These are phyloP conservation scores for Cryptosporidium xiaoi DNA, from an alignment of 169 alveolate genomes.

Conservation along the genomic window DNA sequence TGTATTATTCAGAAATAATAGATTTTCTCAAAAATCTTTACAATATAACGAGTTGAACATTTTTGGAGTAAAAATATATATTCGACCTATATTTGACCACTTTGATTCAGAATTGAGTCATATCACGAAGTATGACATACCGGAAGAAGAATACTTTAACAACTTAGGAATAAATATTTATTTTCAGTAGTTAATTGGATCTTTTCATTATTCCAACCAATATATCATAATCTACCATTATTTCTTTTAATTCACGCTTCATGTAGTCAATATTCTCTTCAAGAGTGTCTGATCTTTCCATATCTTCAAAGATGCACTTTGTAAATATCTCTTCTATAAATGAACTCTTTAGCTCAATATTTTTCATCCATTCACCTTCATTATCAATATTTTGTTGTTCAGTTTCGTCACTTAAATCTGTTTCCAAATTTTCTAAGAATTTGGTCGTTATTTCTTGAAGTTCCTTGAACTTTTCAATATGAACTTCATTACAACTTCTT, in stretches of 20 bases:
- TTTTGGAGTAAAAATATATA: conserved; percentile 6
- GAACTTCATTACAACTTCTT: background rate
- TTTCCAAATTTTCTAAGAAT: background rate
- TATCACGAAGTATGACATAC: background rate
- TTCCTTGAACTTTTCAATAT: background rate
- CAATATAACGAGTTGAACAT: conserved; percentile 25
- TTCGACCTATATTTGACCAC: conserved; percentile 21
- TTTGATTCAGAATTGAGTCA: background rate
- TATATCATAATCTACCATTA: background rate
- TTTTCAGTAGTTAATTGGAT: background rate
- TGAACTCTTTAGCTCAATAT: background rate
- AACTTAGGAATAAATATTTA: conserved; percentile 11
- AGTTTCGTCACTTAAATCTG: background rate
- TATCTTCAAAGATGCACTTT: conserved; percentile 7
- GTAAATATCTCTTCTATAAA: conserved; percentile 8
- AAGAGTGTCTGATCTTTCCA: conserved; percentile 50
- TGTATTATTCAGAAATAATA: conserved; percentile 54
- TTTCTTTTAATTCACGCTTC: conserved; percentile 6
- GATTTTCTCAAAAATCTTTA: conserved; percentile 16
- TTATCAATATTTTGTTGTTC: background rate
- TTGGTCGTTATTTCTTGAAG: background rate
- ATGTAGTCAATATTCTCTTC: conserved; percentile 56
- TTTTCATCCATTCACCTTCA: background rate
- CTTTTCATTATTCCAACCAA: background rate
- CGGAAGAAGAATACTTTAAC: conserved; percentile 17